Base-by-base conservation (phyloP, 2,329 filamentous ascomycete species). In the Cercospora nicotianae region DNA sequence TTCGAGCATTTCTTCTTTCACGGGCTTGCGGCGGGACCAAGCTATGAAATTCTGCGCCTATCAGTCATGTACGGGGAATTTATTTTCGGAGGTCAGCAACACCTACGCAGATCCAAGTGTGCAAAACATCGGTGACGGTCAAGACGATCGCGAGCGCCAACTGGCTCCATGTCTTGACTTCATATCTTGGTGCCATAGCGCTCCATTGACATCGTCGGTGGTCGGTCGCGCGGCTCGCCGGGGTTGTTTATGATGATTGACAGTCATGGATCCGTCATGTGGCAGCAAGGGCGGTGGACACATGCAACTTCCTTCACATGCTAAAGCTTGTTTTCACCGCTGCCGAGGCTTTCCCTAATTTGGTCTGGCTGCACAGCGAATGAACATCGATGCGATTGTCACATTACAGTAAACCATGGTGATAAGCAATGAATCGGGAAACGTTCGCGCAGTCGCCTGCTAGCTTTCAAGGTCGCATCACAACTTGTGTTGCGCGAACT, bases 1-100 rank as follows among this genome's bases (percentile, higher is more conserved):
- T 10, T 68, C 64, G 18, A 65, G 66, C 20, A 73, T 36, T 45
- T 48, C 55, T 51, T 66, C 39, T 28, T 70, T 69, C 30, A 62
- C 60, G 3, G 66, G 64, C 58, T 61, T 65, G 39, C 62, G 62
- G 16, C 62, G 53, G 9, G 23, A 64, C 62, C 66, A 68, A 16
- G 45, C 45, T 20, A 42, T 20, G 23, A 65, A 3, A 18, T 58
- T 55, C 66, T 68, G 51, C 26, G 12, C 51, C 13, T 16, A 42
- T 48, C 28, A 26, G 42, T 51, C 60, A 62, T 16, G 33, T 8
- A 33, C 23, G 28, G 13, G 18, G 16, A 9, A 33, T 1, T 55
- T 10, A 39, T 55, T 23, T 6, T 3, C 23, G 20, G 9, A 10
- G 12, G 2, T 30, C 9, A 9, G 30, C 5, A 28, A 31, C 10